Percentiles rank a stretch among this genome's conserved stretches.
These are phyloP conservation scores for Cyberlindnera saturnus DNA, from an alignment of 805 yeast species.

Conservation along the genomic window DNA sequence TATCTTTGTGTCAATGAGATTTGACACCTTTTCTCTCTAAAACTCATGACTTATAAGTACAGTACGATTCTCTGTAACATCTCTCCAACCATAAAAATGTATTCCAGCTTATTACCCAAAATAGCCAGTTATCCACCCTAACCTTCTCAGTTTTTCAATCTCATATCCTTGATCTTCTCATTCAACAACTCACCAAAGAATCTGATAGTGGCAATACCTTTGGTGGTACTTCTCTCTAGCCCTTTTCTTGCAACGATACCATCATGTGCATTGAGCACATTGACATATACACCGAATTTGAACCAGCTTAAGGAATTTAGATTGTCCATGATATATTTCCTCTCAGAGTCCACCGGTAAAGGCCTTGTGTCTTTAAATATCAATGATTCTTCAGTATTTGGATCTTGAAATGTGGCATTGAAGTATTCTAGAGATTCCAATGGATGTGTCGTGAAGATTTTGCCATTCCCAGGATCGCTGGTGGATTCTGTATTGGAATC, in stretches of 20 bases:
- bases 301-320: slow-evolving; percentile 68
- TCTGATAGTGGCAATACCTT: slow-evolving; percentile 45
- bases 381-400: slow-evolving; percentile 11
- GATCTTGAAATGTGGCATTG: slow-evolving; percentile 6
- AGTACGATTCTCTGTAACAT: too few species aligned
- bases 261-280: slow-evolving; percentile 77
- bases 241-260: slow-evolving; percentile 80
- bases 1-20: too few species aligned
- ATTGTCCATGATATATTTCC: slow-evolving; percentile 39
- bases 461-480: not conserved
- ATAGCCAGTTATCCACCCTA: not conserved
- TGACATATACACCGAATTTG: slow-evolving; percentile 68
- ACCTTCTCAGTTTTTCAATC: not conserved
- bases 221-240: slow-evolving; percentile 37
- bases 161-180: slow-evolving; percentile 12
- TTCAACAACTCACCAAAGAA: slow-evolving; percentile 35
- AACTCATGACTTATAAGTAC: too few species aligned
- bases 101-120: not conserved
- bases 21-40: too few species aligned
- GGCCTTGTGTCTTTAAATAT: slow-evolving; percentile 14
- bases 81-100: too few species aligned
- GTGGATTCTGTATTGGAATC: slow-evolving; percentile 16
- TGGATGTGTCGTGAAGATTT: not conserved
- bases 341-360: slow-evolving; percentile 31
- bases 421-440: not conserved